These are phyloP conservation scores for Pyricularia pennisetigena DNA, from an alignment of 2,329 filamentous ascomycete species.

Conservation along the genomic window DNA sequence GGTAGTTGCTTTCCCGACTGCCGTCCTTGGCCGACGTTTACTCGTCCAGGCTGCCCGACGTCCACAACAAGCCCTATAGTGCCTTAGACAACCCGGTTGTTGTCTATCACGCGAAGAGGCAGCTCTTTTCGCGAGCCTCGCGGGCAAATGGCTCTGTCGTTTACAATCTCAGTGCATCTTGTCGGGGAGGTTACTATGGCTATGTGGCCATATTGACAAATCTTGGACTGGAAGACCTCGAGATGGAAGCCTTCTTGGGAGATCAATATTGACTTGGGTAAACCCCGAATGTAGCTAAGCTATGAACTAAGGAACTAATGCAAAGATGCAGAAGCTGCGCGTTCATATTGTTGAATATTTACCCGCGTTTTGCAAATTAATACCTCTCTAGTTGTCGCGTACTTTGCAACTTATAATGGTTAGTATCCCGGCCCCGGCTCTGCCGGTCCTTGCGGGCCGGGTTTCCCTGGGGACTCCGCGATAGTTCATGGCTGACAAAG, in stretches of 20 bases:
- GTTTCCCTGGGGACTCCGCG: neutral
- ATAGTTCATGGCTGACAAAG: neutral
- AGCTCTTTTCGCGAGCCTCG: neutral
- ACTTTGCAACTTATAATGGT: neutral
- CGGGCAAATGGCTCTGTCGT: neutral
- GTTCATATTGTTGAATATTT: neutral
- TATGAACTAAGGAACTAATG: neutral
- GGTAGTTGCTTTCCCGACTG: constrained; percentile 1
- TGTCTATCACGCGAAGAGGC: neutral
- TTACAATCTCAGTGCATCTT: neutral
- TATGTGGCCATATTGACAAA: neutral
- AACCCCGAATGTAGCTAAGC: neutral
- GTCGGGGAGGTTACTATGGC: neutral
- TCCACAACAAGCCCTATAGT: neutral
- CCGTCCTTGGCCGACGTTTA: neutral
- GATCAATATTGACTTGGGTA: neutral
- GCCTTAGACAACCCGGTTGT: neutral
- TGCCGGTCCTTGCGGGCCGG: neutral
- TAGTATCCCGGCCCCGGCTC: neutral
- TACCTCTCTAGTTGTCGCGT: neutral
- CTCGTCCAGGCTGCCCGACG: neutral
- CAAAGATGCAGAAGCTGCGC: neutral
- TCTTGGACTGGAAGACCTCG: neutral
- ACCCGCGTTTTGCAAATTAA: neutral
- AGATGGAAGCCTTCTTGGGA: neutral